phyloP scores from a whole-genome alignment of 169 alveolate genomes.

The Plasmodium yoelii region DNA sequence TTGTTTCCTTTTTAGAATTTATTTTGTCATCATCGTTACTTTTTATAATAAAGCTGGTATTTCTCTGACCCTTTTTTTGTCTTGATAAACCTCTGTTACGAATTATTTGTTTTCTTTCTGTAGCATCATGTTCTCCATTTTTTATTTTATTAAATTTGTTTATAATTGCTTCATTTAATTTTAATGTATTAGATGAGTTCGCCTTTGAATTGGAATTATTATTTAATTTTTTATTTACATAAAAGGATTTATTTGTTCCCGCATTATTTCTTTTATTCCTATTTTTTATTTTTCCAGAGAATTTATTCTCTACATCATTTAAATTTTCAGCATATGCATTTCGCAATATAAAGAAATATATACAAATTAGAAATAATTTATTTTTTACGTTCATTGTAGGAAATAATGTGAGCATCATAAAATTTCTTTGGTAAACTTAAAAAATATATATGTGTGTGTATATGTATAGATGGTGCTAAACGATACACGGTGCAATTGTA shows the following conservation, averaged over 20 bases:
- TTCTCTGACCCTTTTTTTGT: not conserved
- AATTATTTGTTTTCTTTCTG: not conserved
- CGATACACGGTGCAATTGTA: not conserved
- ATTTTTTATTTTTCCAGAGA: not conserved
- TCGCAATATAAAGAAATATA: constrained; percentile 6
- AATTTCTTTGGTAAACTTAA: too few species aligned
- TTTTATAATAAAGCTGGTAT: not conserved
- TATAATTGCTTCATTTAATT: constrained; percentile 2
- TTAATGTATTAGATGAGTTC: not conserved
- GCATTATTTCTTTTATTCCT: not conserved
- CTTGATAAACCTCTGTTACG: not conserved
- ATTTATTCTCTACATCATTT: constrained; percentile 18
- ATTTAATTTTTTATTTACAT: constrained; percentile 3
- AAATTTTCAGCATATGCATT: not conserved
- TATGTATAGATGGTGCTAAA: too few species aligned
- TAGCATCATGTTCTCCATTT: not conserved
- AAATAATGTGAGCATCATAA: not conserved
- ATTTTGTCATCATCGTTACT: not conserved
- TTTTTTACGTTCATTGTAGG: constrained; percentile 32
- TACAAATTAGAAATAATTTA: constrained; percentile 10
- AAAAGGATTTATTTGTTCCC: constrained; percentile 6
- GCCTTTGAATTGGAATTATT: constrained; percentile 17
- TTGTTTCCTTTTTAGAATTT: not conserved
- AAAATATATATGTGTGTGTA: too few species aligned
- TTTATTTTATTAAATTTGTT: constrained; percentile 1